Evolutionary conservation across 331 rosid genomes (phyloP).

Genomic region (Spiraea crenata): DNA sequence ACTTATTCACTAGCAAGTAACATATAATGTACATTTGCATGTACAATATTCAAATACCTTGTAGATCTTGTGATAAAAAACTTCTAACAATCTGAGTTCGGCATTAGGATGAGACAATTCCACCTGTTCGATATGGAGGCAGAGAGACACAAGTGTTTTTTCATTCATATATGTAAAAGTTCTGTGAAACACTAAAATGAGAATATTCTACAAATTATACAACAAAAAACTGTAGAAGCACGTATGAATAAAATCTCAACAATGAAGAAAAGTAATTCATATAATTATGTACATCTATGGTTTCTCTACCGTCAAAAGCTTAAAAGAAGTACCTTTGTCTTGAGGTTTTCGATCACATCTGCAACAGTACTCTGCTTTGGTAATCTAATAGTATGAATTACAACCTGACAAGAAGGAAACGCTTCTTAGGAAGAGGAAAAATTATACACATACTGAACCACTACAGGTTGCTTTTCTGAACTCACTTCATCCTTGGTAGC

Average conservation of each 20-base stretch:
- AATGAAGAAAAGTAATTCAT: too few relatives aligned
- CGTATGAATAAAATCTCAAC: too few relatives aligned
- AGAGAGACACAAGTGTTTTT: not conserved
- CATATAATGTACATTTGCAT: not conserved
- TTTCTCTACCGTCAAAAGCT: not conserved
- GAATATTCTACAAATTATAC: not conserved
- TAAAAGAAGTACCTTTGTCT: constrained; percentile 58
- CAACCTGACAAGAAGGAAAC: constrained; percentile 49
- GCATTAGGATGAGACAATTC: constrained; percentile 80
- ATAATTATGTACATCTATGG: too few relatives aligned
- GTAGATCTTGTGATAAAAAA: constrained; percentile 94
- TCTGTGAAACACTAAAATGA: not conserved
- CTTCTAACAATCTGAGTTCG: constrained; percentile 92
- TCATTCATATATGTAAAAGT: not conserved
- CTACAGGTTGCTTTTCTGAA: constrained; percentile 3
- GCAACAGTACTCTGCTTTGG: constrained; percentile 91
- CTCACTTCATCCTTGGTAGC: constrained; percentile 88
- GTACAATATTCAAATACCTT: constrained; percentile 42
- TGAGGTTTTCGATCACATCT: constrained; percentile 82
- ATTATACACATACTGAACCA: not conserved
- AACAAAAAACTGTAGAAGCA: not conserved
- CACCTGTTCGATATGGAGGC: constrained; percentile 50
- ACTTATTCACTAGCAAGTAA: not conserved
- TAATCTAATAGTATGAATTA: constrained; percentile 83
- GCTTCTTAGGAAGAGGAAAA: not conserved